A percentile compares a stretch with the other conserved stretches of the same genome.
These are phyloP conservation scores for Candida jianshihensis DNA, from an alignment of 805 yeast genomes.

Conservation along the genomic window DNA sequence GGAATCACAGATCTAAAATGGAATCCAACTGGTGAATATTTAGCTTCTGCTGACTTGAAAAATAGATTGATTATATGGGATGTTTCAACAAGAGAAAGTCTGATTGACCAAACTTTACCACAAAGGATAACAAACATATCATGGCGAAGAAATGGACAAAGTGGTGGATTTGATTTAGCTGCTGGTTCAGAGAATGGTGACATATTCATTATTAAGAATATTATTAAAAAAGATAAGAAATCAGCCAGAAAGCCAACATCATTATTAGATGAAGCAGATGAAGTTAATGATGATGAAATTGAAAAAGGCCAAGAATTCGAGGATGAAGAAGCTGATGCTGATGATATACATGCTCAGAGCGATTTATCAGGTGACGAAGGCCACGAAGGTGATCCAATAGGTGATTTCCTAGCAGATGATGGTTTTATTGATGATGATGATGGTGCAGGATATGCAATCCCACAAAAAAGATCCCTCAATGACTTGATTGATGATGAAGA, in stretches of 20 bases:
- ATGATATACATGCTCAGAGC: conserved; percentile 21
- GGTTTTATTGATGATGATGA: conserved; percentile 63
- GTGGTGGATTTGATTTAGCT: conserved; percentile 21
- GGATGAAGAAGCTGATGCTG: conserved; percentile 22
- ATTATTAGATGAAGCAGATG: conserved; percentile 22
- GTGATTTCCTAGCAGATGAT: conserved; percentile 37
- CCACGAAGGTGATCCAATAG: conserved; percentile 20
- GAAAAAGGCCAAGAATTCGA: conserved; percentile 4
- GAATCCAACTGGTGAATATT: conserved; percentile 52
- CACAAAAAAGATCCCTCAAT: conserved; percentile 13
- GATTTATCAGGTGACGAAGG: conserved; percentile 16
- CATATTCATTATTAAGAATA: conserved; percentile 24
- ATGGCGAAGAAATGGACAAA: conserved; percentile 26
- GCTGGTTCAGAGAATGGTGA: conserved; percentile 36
- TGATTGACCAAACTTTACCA: conserved; percentile 24
- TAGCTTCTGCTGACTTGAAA: conserved; percentile 55
- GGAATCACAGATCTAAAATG: conserved; percentile 35
- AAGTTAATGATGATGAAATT: conserved; percentile 14
- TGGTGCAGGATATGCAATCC: conserved; percentile 38
- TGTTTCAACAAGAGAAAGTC: conserved; percentile 27
- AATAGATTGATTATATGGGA: conserved; percentile 53
- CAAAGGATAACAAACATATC: conserved; percentile 25
- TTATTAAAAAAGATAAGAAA: conserved; percentile 20
- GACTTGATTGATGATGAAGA: conserved; percentile 6
- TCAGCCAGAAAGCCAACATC: conserved; percentile 1